Percentiles rank a stretch among this genome's conserved stretches.
phyloP scores from a whole-genome alignment of 352 stramenopile genomes.

The Blastocystis sp. region DNA sequence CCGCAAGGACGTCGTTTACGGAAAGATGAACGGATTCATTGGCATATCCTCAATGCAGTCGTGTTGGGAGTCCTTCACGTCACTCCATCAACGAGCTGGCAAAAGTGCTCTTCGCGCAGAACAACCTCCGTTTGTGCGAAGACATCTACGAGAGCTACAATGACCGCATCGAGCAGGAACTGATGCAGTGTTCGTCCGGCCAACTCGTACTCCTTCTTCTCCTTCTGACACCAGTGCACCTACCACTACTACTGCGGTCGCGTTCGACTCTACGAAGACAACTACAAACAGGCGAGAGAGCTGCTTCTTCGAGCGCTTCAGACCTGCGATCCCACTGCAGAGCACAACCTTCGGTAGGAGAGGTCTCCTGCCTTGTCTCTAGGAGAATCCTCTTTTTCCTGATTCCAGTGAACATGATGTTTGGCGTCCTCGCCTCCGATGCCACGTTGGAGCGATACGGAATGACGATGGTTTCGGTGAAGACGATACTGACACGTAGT shows the following conservation, averaged over 20 bases:
- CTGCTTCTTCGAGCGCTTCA: neutral
- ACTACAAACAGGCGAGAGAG: neutral
- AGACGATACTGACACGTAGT: neutral
- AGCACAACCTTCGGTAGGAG: neutral
- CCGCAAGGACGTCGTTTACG: neutral
- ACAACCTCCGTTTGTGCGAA: neutral
- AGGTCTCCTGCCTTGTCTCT: neutral
- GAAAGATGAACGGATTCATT: neutral
- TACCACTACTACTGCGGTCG: constrained; percentile 20
- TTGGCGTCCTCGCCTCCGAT: neutral
- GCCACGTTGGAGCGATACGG: neutral
- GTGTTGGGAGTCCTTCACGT: neutral
- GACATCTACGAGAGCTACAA: constrained; percentile 29
- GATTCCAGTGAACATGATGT: constrained; percentile 24
- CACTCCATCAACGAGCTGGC: neutral
- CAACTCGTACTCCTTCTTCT: neutral
- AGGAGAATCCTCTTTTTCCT: constrained; percentile 3
- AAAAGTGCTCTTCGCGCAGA: neutral
- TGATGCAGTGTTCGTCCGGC: neutral
- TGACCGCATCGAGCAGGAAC: neutral
- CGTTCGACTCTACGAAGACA: neutral
- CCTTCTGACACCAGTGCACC: neutral
- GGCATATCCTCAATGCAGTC: neutral
- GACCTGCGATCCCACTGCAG: neutral
- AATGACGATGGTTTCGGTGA: neutral